Evolutionary conservation across 345 rosid genomes (phyloP), one percentile per base, ranked within the genome.

Genomic region (Gossypium longicalyx): DNA sequence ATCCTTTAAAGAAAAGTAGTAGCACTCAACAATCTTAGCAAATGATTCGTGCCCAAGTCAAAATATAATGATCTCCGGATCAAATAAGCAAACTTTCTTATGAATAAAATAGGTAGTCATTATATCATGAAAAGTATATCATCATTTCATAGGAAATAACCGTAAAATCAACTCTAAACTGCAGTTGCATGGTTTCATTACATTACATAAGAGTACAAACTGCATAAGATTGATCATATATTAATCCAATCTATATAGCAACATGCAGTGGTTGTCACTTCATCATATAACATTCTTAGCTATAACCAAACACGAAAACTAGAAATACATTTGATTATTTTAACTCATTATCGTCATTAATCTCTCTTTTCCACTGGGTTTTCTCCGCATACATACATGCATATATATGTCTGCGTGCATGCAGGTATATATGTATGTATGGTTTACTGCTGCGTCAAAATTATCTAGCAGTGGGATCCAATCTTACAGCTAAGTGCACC

Each of bases 401-500:
- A 17, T 16, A 19, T n/a, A 54, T 54, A 53, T 15, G 7, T n/a
- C 17, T 53, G 10, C n/a, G 7, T 53, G 38, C 38, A 34, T 34
- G 41, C 7, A 34, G 38, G 1, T 34, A 7, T n/a, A 7, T n/a
- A 54, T n/a, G 23, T 2, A 56, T 20, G 12, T 20, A 56, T 56
- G 34, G 60, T 23, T 27, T 27, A 2, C 45, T 16, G 47, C 67
- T 3, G 23, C 12, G 72, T 22, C 12, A 49, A 57, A 38, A 56
- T 34, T 34, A 34, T 29, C 85, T 72, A 90, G 77, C 92, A 90
- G 0, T 27, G 86, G 58, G 86, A 84, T 51, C 92, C 93, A 66
- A 59, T 82, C 43, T 82, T 77, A 75, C 97, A 91, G 74, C 16
- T 76, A 19, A 89, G 87, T 7, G 87, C 81, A 7, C 97, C 97